phyloP scores from a whole-genome alignment of 345 rosid species.

The Geranium brycei region DNA sequence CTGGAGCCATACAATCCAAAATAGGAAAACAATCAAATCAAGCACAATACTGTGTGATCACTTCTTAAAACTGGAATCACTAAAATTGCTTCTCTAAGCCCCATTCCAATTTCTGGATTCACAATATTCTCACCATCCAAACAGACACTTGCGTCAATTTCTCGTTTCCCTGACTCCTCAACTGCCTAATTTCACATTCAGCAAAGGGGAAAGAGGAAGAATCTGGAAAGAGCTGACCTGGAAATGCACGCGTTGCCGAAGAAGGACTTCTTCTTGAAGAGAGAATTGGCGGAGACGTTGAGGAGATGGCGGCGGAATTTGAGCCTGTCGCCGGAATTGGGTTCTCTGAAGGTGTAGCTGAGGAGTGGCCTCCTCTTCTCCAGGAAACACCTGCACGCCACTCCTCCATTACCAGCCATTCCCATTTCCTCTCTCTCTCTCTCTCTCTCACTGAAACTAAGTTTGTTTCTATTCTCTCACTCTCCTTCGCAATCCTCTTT shows the following conservation, averaged over 20 bases:
- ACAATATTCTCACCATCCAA: too few species aligned
- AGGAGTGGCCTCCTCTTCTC: slow-evolving; percentile 16
- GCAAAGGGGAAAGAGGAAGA: neutral
- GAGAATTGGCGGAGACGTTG: slow-evolving; percentile 32
- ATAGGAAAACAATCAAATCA: too few species aligned
- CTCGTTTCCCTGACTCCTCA: too few species aligned
- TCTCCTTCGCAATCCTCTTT: too few species aligned
- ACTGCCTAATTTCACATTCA: neutral
- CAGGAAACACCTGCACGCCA: slow-evolving; percentile 31
- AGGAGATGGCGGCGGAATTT: slow-evolving; percentile 28
- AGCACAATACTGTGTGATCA: too few species aligned
- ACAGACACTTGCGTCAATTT: too few species aligned
- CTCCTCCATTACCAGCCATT: slow-evolving; percentile 36
- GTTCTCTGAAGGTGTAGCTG: slow-evolving; percentile 19
- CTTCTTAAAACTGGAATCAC: too few species aligned
- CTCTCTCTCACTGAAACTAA: too few species aligned
- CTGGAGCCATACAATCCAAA: too few species aligned
- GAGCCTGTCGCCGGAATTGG: slow-evolving; percentile 21
- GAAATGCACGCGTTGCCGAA: slow-evolving; percentile 28
- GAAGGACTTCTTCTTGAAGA: slow-evolving; percentile 24
- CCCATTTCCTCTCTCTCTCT: neutral
- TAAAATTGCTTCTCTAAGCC: neutral
- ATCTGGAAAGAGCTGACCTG: slow-evolving; percentile 20
- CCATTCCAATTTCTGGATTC: too few species aligned
- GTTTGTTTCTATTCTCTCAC: too few species aligned